Conservation (phyloP, 768 basidiomycete genomes). For the Russula olivacea region DNA sequence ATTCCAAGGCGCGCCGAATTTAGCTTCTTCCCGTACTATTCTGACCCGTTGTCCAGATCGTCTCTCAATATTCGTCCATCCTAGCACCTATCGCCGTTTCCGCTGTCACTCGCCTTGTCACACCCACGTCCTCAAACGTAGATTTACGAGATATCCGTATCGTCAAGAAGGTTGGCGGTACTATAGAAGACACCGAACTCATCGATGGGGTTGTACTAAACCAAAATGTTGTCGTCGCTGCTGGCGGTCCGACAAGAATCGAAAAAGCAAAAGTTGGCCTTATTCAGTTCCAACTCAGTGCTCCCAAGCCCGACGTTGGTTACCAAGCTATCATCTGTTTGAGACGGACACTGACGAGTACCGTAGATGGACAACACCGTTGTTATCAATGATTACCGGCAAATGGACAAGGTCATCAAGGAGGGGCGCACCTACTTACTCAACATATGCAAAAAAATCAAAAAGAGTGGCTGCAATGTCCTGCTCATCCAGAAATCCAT, state of each 20-base stretch:
- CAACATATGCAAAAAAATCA: slow-evolving; percentile 98
- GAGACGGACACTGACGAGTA: slow-evolving; percentile 18
- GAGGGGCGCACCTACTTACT: slow-evolving; percentile 97
- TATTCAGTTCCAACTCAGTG: slow-evolving; percentile 96
- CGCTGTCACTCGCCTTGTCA: slow-evolving; percentile 87
- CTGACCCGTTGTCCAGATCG: slow-evolving; percentile 55
- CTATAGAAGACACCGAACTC: slow-evolving; percentile 97
- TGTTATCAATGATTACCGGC: slow-evolving; percentile 97
- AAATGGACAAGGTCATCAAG: slow-evolving; percentile 99
- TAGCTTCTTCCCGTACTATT: not conserved
- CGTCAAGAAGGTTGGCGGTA: slow-evolving; percentile 98
- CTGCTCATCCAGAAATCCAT: slow-evolving; percentile 99
- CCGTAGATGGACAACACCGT: slow-evolving; percentile 98
- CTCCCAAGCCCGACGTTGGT: slow-evolving; percentile 94
- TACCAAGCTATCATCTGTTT: not conserved
- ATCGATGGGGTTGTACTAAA: slow-evolving; percentile 96
- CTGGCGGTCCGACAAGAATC: slow-evolving; percentile 89
- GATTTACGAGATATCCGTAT: slow-evolving; percentile 94
- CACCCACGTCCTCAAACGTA: slow-evolving; percentile 86
- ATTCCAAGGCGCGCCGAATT: slow-evolving; percentile 73
- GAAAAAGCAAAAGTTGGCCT: slow-evolving; percentile 99
- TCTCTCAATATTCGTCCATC: slow-evolving; percentile 97
- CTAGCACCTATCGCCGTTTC: slow-evolving; percentile 98
- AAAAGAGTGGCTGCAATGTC: slow-evolving; percentile 99
- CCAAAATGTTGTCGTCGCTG: slow-evolving; percentile 86